Evolutionary conservation across 2,329 filamentous ascomycete genomes (phyloP).

Genomic region (Fusarium pilosicola): DNA sequence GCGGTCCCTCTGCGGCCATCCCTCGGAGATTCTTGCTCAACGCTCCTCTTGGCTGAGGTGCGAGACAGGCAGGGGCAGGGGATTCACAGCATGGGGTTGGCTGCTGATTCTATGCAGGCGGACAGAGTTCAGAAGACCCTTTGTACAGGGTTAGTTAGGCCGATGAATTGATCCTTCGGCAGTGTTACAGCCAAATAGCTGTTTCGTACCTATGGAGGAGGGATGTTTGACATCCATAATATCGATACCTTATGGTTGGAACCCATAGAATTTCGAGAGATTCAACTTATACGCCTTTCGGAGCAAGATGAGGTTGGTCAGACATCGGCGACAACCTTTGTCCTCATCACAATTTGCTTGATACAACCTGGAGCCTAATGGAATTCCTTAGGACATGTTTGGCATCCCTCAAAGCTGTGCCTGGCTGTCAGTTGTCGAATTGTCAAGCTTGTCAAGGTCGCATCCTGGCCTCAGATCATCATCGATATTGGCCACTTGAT

Average conservation of each 20-base stretch:
- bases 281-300: neutral
- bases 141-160: slow-evolving; percentile 16
- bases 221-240: neutral
- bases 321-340: neutral
- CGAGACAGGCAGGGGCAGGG: slow-evolving; percentile 21
- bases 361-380: neutral
- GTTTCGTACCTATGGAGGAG: neutral
- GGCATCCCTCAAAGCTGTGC: slow-evolving; percentile 16
- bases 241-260: neutral
- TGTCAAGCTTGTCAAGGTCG: slow-evolving; percentile 23
- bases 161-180: slow-evolving; percentile 1
- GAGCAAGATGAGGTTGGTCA: neutral
- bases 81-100: slow-evolving; percentile 17
- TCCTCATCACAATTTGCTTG: neutral
- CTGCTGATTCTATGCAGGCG: slow-evolving; percentile 1
- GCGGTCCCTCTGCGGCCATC: slow-evolving; percentile 27
- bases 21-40: slow-evolving; percentile 28
- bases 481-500: slow-evolving; percentile 27
- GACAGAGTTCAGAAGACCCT: slow-evolving; percentile 21
- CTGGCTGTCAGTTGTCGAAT: slow-evolving; percentile 1
- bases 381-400: neutral
- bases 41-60: slow-evolving; percentile 18
- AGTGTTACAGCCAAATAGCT: neutral
- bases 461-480: slow-evolving; percentile 37
- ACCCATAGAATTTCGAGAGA: neutral